Evolutionary conservation across 345 rosid species (phyloP).

Genomic region (Psidium friedrichsthalianum): DNA sequence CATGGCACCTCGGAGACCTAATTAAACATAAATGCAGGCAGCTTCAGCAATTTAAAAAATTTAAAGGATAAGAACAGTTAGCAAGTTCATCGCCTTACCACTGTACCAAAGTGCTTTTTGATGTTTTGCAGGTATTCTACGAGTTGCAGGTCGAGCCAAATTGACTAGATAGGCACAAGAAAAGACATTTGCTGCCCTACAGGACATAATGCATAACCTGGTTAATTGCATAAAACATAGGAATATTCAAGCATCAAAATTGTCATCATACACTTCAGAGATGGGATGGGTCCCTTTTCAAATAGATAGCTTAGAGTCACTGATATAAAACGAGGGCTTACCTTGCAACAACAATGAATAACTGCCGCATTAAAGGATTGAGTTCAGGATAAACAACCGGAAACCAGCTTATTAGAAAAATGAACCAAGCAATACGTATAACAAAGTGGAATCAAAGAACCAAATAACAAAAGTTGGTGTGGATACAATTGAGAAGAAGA

Average conservation of each 20-base stretch:
- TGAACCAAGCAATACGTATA: neutral
- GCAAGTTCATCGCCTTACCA: slow-evolving; percentile 44
- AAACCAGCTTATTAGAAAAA: neutral
- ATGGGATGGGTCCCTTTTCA: neutral
- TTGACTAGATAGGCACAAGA: slow-evolving; percentile 91
- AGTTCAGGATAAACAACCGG: slow-evolving; percentile 40
- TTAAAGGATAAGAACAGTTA: neutral
- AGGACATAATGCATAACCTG: slow-evolving; percentile 6
- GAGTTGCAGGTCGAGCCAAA: slow-evolving; percentile 65
- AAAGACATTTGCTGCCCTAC: slow-evolving; percentile 90
- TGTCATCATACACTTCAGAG: neutral
- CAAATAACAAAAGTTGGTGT: slow-evolving; percentile 7
- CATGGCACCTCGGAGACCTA: slow-evolving; percentile 98
- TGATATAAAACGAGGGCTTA: slow-evolving; percentile 12
- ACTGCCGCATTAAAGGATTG: slow-evolving; percentile 25
- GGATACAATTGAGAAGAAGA: slow-evolving; percentile 98
- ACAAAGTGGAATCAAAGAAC: neutral
- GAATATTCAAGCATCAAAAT: neutral
- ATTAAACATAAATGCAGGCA: slow-evolving; percentile 9
- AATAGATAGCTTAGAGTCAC: neutral
- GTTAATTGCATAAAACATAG: slow-evolving; percentile 5
- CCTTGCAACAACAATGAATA: slow-evolving; percentile 88
- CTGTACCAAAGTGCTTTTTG: slow-evolving; percentile 99
- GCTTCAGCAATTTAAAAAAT: neutral
- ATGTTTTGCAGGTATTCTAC: slow-evolving; percentile 76